Evolutionary conservation across 306 rosid genomes (phyloP).

Genomic region (Rubus idaeus): DNA sequence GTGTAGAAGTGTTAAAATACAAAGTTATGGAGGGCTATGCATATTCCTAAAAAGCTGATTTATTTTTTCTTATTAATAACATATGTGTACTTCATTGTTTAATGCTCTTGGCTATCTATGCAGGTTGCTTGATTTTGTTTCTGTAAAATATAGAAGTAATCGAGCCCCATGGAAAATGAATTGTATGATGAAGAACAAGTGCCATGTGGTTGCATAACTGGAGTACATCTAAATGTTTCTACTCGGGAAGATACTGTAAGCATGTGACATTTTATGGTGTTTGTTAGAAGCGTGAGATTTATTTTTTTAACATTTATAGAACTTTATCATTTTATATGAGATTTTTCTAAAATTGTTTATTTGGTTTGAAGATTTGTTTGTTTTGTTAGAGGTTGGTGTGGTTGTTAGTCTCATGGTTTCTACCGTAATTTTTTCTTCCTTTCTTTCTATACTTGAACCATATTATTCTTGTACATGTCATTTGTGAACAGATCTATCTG

Average conservation of each 20-base stretch:
- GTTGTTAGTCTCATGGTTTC: not conserved
- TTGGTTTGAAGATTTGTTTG: not conserved
- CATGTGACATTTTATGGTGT: not conserved
- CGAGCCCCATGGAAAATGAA: slow-evolving; percentile 58
- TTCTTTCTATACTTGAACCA: not conserved
- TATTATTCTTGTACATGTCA: not conserved
- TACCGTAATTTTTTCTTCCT: not conserved
- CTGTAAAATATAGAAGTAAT: slow-evolving; percentile 26
- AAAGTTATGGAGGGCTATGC: not conserved
- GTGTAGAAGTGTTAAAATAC: not conserved
- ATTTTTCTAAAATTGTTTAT: not conserved
- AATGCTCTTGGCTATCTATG: slow-evolving; percentile 27
- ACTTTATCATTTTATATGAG: not conserved
- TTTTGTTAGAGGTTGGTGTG: slow-evolving; percentile 3
- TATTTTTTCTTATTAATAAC: not conserved
- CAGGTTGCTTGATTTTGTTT: slow-evolving; percentile 40
- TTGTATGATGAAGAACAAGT: slow-evolving; percentile 30
- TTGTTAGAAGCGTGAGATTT: not conserved
- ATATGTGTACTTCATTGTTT: slow-evolving; percentile 18
- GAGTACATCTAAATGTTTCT: slow-evolving; percentile 47
- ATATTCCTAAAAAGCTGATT: not conserved
- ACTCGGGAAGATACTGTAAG: slow-evolving; percentile 58
- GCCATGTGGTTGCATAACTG: slow-evolving; percentile 44
- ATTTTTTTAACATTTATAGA: not conserved
- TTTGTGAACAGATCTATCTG: not conserved